Evolutionary conservation across 2,329 filamentous ascomycete genomes (phyloP), one percentile per base, ranked within the genome.

Genomic region (Claviceps arundinis): DNA sequence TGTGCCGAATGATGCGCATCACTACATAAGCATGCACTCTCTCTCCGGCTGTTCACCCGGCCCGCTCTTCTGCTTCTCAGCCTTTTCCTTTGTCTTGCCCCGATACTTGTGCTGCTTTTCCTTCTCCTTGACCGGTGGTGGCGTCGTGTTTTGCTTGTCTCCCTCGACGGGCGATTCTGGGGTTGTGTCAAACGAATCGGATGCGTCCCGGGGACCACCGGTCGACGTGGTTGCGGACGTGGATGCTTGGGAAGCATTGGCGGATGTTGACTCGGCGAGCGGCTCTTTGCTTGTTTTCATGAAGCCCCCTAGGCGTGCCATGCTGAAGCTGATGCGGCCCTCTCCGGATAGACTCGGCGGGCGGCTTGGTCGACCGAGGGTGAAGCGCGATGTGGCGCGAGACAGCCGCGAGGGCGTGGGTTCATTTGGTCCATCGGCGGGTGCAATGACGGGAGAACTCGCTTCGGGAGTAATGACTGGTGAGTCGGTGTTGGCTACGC

Each of bases 321-420:
- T 79, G 2, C 75, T 77, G 17, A 75, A 67, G 59, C 76, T 81
- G 52, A 81, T 74, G 4, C 80, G 72, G 16, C 71, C 72, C 57
- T 83, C 80, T 30, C 78, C 77, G 1, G 71, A 74, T 57, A 82
- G 78, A 58, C 80, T 83, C 17, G 67, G 68, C 4, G 80, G 76
- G 13, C 80, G 74, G 57, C 79, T 81, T 57, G 73, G 64, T 66
- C 57, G 68, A 58, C 51, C 68, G 58, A 65, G 69, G 63, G 73
- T 66, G 56, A 82, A 80, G 47, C 72, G 73, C 5, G 76, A 75
- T 14, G 80, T 78, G 1, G 79, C 78, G 14, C 80, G 72, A 7
- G 77, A 80, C 11, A 82, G 60, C 8, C 79, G 69, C 30, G 78
- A 75, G 2, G 73, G 68, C 1, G 77, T 74, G 0, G 67, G 69